Evolutionary conservation across 2,329 filamentous ascomycete species (phyloP), one percentile per base, ranked within the genome.

Genomic region (Teratosphaeria viscida): DNA sequence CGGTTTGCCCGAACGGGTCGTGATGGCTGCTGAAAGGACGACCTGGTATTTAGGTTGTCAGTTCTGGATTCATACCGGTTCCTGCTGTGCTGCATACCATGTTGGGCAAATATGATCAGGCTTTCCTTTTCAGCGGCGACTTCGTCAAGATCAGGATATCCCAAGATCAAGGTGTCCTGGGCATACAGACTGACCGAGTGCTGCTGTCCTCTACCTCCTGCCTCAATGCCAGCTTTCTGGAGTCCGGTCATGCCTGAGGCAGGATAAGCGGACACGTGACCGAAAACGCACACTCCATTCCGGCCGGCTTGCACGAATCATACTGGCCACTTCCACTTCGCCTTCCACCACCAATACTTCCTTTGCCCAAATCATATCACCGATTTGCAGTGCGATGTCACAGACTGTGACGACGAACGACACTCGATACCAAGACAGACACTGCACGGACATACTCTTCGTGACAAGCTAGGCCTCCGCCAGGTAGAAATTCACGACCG

Each of bases 11-110:
- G 94, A 94, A 69, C 94, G 87, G 75, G 95, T 99, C 79, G 92
- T 97, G 81, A 99, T 96, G 72, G 94, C 97, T 72, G 94, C 94
- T 77, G 92, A 94, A 75, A 99, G 90, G 76, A 99, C 90, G 76
- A 99, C 94, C 94, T 96, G 68, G 35, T 64, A 52, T 14, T 19
- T 23, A 49, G 23, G 37, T 39, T 39, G 37, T 49, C 11, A 49
- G 54, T 57, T 53, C 53, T 64, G 52, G 66, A 61, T 49, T 10
- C 5, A 7, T 52, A 39, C 5, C 39, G 8, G 5, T 54, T 19
- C 23, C 23, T 12, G 14, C 7, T n/a, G 12, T 56, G 56, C 34
- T 12, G 35, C 57, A 54, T 70, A 74, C 72, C 72, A 73, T 74
- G n/a, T 16, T 62, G 59, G 37, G 55, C 52, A 10, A 19, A 23